Evolutionary conservation across 805 yeast genomes (phyloP).

Genomic region (Nakazawaea pomicola): DNA sequence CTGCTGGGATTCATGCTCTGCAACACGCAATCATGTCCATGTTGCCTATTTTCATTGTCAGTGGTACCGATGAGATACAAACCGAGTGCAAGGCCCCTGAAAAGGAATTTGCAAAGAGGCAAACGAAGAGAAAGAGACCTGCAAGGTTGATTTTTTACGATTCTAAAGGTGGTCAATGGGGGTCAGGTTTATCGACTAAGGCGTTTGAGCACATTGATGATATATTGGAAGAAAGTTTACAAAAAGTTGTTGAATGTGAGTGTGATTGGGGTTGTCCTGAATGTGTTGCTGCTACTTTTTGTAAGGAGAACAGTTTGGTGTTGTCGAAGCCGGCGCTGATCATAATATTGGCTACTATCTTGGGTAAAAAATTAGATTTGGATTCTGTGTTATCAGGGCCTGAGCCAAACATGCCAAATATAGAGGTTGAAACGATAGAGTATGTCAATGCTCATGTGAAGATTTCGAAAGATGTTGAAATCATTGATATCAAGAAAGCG

Average conservation of each 20-base stretch:
- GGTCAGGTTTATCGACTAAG: conserved; percentile 74
- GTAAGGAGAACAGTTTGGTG: conserved; percentile 78
- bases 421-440: conserved; percentile 62
- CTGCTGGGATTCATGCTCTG: conserved; percentile 96
- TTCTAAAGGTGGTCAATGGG: conserved; percentile 72
- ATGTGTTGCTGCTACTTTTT: conserved; percentile 79
- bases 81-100: conserved; percentile 98
- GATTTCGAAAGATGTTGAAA: conserved; percentile 56
- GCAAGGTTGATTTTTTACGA: conserved; percentile 84
- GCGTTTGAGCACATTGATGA: conserved; percentile 76
- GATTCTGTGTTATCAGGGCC: conserved; percentile 63
- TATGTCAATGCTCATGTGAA: conserved; percentile 52
- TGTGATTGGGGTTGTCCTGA: conserved; percentile 69
- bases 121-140: conserved; percentile 71
- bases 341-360: conserved; percentile 56
- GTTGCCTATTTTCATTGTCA: conserved; percentile 66
- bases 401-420: conserved; percentile 67
- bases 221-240: conserved; percentile 55
- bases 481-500: conserved; percentile 35
- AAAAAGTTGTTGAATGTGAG: conserved; percentile 60
- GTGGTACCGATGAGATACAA: conserved; percentile 71
- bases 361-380: conserved; percentile 48
- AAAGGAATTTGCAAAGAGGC: conserved; percentile 81
- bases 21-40: conserved; percentile 85
- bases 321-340: conserved; percentile 83